phyloP scores from a whole-genome alignment of 2,329 filamentous ascomycete species.

The Orbilia blumenaviensis region DNA sequence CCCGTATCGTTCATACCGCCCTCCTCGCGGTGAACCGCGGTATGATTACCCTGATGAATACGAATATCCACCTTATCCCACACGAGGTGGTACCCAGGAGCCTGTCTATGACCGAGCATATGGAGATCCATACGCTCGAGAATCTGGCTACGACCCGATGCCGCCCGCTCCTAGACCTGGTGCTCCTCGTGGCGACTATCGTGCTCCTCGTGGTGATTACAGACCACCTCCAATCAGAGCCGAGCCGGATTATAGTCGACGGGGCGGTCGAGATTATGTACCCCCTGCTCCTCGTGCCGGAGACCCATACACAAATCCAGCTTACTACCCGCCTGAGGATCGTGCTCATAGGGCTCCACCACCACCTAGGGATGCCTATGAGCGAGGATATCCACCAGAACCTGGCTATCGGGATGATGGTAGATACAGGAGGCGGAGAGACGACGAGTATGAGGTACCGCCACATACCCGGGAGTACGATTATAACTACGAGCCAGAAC shows the following conservation, averaged over 20 bases:
- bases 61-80: constrained; percentile 19
- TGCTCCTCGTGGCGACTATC: constrained; percentile 37
- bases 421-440: constrained; percentile 16
- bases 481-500: constrained; percentile 27
- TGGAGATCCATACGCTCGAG: constrained; percentile 3
- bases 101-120: constrained; percentile 22
- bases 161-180: constrained; percentile 20
- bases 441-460: constrained; percentile 32
- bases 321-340: constrained; percentile 33
- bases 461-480: neutral
- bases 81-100: neutral
- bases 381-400: constrained; percentile 22
- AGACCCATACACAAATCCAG: constrained; percentile 35
- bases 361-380: constrained; percentile 21
- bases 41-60: constrained; percentile 14
- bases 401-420: constrained; percentile 32
- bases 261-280: constrained; percentile 12
- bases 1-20: constrained; percentile 28
- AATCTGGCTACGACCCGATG: constrained; percentile 15
- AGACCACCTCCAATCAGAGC: constrained; percentile 5
- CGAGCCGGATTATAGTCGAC: constrained; percentile 28
- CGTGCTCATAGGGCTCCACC: constrained; percentile 16
- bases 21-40: neutral
- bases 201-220: constrained; percentile 2
- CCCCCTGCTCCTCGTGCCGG: constrained; percentile 22